Conservation (phyloP, 2,329 filamentous ascomycete species). For the Cladophialophora psammophila region DNA sequence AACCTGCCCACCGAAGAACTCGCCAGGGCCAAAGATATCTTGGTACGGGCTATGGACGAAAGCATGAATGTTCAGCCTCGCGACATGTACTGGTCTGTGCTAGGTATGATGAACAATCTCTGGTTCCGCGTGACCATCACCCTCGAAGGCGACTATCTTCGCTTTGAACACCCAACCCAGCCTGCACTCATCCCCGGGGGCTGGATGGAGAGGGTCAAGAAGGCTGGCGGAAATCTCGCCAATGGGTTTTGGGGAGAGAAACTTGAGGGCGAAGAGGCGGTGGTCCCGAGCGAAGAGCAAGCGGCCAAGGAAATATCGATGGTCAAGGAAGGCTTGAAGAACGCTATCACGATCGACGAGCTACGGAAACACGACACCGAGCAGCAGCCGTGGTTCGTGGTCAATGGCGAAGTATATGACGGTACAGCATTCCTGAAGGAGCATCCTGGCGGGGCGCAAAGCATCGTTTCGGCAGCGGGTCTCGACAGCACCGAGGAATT, state of each 20-base stretch:
- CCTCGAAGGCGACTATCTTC: slow-evolving; percentile 68
- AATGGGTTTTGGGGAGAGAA: slow-evolving; percentile 88
- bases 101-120: slow-evolving; percentile 98
- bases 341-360: slow-evolving; percentile 73
- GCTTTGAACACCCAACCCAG: slow-evolving; percentile 89
- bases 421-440: slow-evolving; percentile 79
- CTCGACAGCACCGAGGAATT: slow-evolving; percentile 88
- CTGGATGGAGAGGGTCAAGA: slow-evolving; percentile 94
- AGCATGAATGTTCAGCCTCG: slow-evolving; percentile 83
- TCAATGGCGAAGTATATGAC: slow-evolving; percentile 88
- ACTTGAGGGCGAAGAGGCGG: slow-evolving; percentile 59
- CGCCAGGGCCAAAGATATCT: slow-evolving; percentile 70
- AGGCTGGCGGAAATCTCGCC: slow-evolving; percentile 76
- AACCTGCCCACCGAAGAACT: slow-evolving; percentile 71
- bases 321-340: slow-evolving; percentile 72
- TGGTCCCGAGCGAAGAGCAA: slow-evolving; percentile 57
- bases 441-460: slow-evolving; percentile 86
- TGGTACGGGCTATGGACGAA: slow-evolving; percentile 90
- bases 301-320: slow-evolving; percentile 73
- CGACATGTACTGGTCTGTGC: slow-evolving; percentile 95
- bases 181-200: slow-evolving; percentile 78
- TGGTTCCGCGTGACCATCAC: slow-evolving; percentile 86
- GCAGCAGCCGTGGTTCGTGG: slow-evolving; percentile 80
- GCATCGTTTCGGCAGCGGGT: slow-evolving; percentile 82
- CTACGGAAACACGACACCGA: slow-evolving; percentile 71